A percentile compares a stretch with the other conserved stretches of the same genome.
These are phyloP conservation scores for Zoysia matrella DNA, from an alignment of 202 grass and related monocot genomes.

Conservation along the genomic window DNA sequence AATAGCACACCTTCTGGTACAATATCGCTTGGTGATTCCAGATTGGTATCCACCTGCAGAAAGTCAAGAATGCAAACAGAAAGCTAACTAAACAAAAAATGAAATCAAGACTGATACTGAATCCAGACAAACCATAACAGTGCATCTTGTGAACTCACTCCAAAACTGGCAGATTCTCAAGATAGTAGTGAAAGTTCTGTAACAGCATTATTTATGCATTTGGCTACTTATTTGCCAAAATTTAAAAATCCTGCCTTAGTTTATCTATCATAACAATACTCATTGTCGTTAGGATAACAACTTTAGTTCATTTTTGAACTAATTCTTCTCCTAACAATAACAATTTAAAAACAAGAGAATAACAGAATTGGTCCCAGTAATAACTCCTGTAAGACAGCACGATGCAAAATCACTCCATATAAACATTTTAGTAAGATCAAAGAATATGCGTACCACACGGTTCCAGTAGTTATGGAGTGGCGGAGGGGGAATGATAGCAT, in stretches of 20 bases:
- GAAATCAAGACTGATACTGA: not conserved
- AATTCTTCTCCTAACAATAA: too few relatives aligned
- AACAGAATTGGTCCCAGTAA: slow-evolving; percentile 1
- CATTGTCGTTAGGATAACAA: too few relatives aligned
- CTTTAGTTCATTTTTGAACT: too few relatives aligned
- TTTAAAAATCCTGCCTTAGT: not conserved
- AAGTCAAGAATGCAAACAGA: not conserved
- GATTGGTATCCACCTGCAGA: slow-evolving; percentile 85
- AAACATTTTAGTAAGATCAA: slow-evolving; percentile 6
- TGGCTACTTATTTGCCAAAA: not conserved
- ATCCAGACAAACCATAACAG: too few relatives aligned
- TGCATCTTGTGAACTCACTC: too few relatives aligned
- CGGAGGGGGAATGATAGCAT: slow-evolving; percentile 66
- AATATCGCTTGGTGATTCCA: slow-evolving; percentile 86
- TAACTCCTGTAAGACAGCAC: too few relatives aligned
- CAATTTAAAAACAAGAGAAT: too few relatives aligned
- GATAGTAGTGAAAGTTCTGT: not conserved
- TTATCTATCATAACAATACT: not conserved
- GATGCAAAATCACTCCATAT: slow-evolving; percentile 8
- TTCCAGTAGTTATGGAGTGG: slow-evolving; percentile 74
- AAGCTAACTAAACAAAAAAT: not conserved
- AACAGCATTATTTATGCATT: not conserved
- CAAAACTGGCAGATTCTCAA: not conserved
- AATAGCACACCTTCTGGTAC: slow-evolving; percentile 62
- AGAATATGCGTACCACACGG: slow-evolving; percentile 75